These are phyloP conservation scores for Kurtzmaniella quercitrusa DNA, from an alignment of 1,139 yeast species.

Conservation along the genomic window DNA sequence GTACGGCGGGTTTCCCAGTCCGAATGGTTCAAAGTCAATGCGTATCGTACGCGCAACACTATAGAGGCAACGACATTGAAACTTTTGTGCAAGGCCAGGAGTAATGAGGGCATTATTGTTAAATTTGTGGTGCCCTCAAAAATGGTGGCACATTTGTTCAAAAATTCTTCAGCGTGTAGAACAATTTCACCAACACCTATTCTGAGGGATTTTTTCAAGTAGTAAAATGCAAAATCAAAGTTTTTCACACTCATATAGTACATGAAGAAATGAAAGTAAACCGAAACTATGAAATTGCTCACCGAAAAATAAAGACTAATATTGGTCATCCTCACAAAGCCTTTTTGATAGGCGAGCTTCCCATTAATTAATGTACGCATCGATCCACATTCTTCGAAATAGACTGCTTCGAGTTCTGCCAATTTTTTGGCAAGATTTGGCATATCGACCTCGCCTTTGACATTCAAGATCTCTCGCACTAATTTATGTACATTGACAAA, in stretches of 20 bases:
- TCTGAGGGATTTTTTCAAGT: constrained; percentile 25
- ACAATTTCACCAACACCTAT: constrained; percentile 24
- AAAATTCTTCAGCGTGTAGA: constrained; percentile 28
- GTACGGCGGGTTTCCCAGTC: neutral
- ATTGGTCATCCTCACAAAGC: neutral
- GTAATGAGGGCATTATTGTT: constrained; percentile 33
- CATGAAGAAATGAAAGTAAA: constrained; percentile 33
- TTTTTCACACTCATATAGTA: constrained; percentile 30
- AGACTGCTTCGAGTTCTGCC: constrained; percentile 16
- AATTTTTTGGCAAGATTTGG: constrained; percentile 16
- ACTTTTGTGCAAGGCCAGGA: constrained; percentile 29
- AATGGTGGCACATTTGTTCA: constrained; percentile 18
- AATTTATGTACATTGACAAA: constrained; percentile 18
- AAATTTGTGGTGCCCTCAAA: constrained; percentile 27
- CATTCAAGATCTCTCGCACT: constrained; percentile 16
- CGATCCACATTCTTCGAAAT: constrained; percentile 12
- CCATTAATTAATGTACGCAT: neutral
- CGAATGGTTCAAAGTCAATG: constrained; percentile 4
- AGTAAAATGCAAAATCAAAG: constrained; percentile 22
- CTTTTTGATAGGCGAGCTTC: neutral
- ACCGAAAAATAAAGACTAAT: constrained; percentile 17
- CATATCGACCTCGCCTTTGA: constrained; percentile 18
- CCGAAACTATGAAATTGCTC: constrained; percentile 19
- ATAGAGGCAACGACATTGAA: constrained; percentile 22
- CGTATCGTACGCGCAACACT: constrained; percentile 17